Base-by-base conservation (phyloP, 805 yeast species). In the Ascoidea asiatica region DNA sequence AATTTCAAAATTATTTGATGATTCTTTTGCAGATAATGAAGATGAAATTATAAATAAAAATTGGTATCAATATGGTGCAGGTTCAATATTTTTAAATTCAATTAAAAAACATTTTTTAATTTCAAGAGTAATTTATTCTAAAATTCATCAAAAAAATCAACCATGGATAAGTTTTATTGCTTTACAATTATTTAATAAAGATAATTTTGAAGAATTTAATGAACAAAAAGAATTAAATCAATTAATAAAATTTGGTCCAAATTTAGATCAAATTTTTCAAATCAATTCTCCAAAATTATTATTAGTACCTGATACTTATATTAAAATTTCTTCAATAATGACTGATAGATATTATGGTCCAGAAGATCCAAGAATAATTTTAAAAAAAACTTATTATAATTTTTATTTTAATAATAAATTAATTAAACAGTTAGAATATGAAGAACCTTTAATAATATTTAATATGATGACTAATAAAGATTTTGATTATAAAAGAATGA, bases 341-440 rank as follows among this genome's bases (percentile, higher is more conserved):
- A 29, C 8, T 8, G 35, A n/a, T 15, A 29, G 35, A 29, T 29
- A 29, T 29, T 29, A 29, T 29, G 35, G 35, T 42, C 68, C 68
- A 1, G 23, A 43, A 13, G 48, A 63, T 22, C 37, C 62, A 13
- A 59, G 62, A 5, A 52, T 63, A 13, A 64, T 66, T 6, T 54
- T 59, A 37, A 48, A 50, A 37, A 47, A 49, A 21, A 52, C 33
- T 20, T n/a, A 57, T 44, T 52, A 48, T 5, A 50, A 50, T 20
- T 50, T 49, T 23, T 61, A 52, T 44, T 49, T 60, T 42, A 70
- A 70, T 0, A 64, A 69, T 1, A 70, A 66, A 56, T 29, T 67
- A 18, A 48, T 66, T n/a, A 44, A 63, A 8, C 44, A 64, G 13
- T 59, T 62, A 5, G 54, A 50, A 33, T 60, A 62, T 39, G 63